These are phyloP conservation scores for Rhizodiscina lignyota DNA, from an alignment of 495 filamentous ascomycete species.

Conservation along the genomic window DNA sequence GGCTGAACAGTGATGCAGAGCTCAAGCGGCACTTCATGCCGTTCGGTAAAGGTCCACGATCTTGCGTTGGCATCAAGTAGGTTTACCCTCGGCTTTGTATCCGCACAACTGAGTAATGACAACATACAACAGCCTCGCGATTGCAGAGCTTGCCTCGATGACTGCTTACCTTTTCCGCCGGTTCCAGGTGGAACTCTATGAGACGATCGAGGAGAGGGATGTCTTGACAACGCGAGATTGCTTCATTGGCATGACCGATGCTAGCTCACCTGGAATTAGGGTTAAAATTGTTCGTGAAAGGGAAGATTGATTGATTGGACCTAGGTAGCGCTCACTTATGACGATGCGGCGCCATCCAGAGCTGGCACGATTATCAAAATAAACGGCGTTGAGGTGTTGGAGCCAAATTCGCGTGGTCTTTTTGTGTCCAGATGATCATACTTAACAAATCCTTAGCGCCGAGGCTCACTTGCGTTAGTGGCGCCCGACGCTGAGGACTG, in stretches of 20 bases:
- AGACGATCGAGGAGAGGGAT: not conserved
- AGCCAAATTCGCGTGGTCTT: too few species aligned
- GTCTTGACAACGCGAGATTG: not conserved
- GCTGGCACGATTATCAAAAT: too few species aligned
- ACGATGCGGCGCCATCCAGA: too few species aligned
- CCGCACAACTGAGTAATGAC: not conserved
- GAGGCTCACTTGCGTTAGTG: not conserved
- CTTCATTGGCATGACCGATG: not conserved
- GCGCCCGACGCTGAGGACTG: not conserved
- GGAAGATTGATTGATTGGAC: too few species aligned
- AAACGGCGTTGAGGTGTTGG: too few species aligned
- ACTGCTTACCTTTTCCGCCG: not conserved
- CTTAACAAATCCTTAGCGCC: not conserved
- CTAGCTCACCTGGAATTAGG: not conserved
- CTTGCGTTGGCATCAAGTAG: conserved; percentile 32
- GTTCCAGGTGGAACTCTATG: not conserved
- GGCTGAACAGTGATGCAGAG: conserved; percentile 18
- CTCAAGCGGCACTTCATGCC: conserved; percentile 25
- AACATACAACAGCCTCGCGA: not conserved
- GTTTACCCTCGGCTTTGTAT: conserved; percentile 3
- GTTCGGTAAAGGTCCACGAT: conserved; percentile 28
- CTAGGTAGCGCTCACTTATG: too few species aligned
- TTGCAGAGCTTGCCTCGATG: not conserved
- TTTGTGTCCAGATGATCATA: not conserved
- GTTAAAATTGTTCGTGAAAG: too few species aligned